Conservation (phyloP, 352 stramenopile species). For the Phytophthora pisi region DNA sequence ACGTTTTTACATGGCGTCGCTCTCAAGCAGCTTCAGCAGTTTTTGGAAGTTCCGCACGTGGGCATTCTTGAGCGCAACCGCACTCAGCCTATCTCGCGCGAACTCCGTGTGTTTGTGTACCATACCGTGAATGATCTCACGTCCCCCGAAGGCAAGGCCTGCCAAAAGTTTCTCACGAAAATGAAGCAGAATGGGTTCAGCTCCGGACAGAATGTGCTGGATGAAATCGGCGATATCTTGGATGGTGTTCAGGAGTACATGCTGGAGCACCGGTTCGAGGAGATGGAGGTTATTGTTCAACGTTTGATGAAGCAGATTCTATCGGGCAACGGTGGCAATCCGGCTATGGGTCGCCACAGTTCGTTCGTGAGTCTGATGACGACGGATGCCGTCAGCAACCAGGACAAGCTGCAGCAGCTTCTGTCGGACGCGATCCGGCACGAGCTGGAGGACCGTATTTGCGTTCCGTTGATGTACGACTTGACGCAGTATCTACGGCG, state of each 20-base stretch:
- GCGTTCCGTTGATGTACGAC: conserved; percentile 73
- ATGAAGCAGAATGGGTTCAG: conserved; percentile 52
- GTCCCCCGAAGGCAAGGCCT: conserved; percentile 82
- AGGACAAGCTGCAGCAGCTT: conserved; percentile 77
- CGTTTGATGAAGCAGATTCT: conserved; percentile 58
- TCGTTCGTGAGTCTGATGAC: conserved; percentile 73
- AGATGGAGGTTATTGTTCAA: conserved; percentile 74
- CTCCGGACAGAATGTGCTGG: conserved; percentile 58
- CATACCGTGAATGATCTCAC: conserved; percentile 81
- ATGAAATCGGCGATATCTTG: conserved; percentile 80
- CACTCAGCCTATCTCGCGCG: conserved; percentile 77
- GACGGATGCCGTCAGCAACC: conserved; percentile 64
- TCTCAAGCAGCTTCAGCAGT: conserved; percentile 83
- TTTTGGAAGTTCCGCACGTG: conserved; percentile 78
- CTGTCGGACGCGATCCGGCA: conserved; percentile 85
- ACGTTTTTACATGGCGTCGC: conserved; percentile 76
- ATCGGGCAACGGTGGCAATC: conserved; percentile 18
- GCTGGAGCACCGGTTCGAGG: conserved; percentile 82
- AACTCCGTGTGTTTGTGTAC: conserved; percentile 81
- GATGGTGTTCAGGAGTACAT: conserved; percentile 88
- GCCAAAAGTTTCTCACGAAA: conserved; percentile 74
- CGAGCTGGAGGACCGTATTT: conserved; percentile 83
- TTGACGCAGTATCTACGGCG: conserved; percentile 51
- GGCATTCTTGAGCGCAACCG: conserved; percentile 75
- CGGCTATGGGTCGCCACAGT: conserved; percentile 46